A percentile compares a stretch with the other conserved stretches of the same genome.
Evolutionary conservation across 768 basidiomycete species (phyloP).

Genomic region (Phlebiopsis flavidoalba): DNA sequence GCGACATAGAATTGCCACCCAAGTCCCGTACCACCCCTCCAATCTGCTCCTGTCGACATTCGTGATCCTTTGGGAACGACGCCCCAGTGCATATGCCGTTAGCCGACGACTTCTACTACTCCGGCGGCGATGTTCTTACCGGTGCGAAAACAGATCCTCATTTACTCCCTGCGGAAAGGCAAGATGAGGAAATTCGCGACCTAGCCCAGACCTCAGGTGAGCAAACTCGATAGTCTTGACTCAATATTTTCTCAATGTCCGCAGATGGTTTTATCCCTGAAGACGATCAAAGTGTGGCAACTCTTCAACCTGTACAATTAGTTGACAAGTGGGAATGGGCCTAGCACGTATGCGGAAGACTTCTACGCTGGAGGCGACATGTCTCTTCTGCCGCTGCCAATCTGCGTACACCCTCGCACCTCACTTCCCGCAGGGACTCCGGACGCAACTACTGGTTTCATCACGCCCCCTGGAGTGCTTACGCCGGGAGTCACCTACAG

Average conservation of each 20-base stretch:
- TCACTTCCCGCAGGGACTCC: slow-evolving; percentile 16
- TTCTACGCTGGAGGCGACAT: slow-evolving; percentile 39
- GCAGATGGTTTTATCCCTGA: slow-evolving; percentile 7
- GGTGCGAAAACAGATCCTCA: slow-evolving; percentile 20
- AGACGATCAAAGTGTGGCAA: slow-evolving; percentile 8
- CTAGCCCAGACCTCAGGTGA: background rate
- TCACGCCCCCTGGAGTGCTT: slow-evolving; percentile 15
- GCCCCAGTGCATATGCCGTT: slow-evolving; percentile 34
- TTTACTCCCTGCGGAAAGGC: slow-evolving; percentile 23
- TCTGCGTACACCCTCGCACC: slow-evolving; percentile 19
- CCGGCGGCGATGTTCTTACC: slow-evolving; percentile 34
- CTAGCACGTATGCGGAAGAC: slow-evolving; percentile 35
- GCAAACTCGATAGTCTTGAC: background rate
- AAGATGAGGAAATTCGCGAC: background rate
- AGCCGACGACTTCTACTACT: slow-evolving; percentile 39
- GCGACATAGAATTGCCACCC: slow-evolving; percentile 5
- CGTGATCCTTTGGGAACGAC: slow-evolving; percentile 38
- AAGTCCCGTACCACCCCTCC: background rate
- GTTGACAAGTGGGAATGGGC: slow-evolving; percentile 36
- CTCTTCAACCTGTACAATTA: slow-evolving; percentile 21
- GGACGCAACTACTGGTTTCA: slow-evolving; percentile 10
- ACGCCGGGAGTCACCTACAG: slow-evolving; percentile 1
- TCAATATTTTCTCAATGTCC: background rate
- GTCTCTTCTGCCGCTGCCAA: background rate
- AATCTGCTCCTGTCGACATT: slow-evolving; percentile 24